Evolutionary conservation across 1,139 yeast genomes (phyloP).

Genomic region (Candida sp.): DNA sequence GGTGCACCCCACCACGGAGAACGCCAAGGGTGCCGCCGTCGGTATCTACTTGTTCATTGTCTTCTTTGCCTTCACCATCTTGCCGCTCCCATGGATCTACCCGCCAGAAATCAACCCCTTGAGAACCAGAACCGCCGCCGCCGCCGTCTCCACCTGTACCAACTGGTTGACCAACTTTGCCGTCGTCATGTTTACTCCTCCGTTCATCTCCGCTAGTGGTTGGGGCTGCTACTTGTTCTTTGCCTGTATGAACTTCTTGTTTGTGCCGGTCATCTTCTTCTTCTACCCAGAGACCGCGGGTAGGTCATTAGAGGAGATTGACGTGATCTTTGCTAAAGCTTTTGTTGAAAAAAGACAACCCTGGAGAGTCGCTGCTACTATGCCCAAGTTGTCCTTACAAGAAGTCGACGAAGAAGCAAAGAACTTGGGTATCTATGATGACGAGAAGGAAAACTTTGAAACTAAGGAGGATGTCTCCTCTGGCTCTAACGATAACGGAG

Average conservation of each 20-base stretch:
- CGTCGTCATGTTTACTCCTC: constrained; percentile 53
- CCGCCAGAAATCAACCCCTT: constrained; percentile 70
- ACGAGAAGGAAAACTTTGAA: constrained; percentile 38
- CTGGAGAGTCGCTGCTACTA: constrained; percentile 53
- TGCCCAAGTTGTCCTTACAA: constrained; percentile 49
- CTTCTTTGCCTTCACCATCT: constrained; percentile 60
- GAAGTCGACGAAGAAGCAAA: constrained; percentile 54
- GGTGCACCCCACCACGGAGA: constrained; percentile 31
- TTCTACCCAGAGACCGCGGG: constrained; percentile 56
- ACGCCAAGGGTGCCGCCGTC: constrained; percentile 54
- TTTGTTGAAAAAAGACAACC: constrained; percentile 49
- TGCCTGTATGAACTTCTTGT: constrained; percentile 40
- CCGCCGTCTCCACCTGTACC: constrained; percentile 55
- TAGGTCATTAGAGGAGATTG: constrained; percentile 51
- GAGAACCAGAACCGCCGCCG: constrained; percentile 59
- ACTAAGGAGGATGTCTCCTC: constrained; percentile 29
- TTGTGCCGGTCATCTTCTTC: constrained; percentile 47
- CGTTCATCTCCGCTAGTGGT: constrained; percentile 37
- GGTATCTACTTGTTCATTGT: constrained; percentile 57
- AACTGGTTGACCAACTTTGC: constrained; percentile 52
- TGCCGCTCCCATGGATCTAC: constrained; percentile 63
- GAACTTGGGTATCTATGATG: constrained; percentile 51
- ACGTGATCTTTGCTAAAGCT: constrained; percentile 50
- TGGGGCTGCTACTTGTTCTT: constrained; percentile 53
- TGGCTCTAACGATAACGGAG: constrained; percentile 3